Evolutionary conservation across 148 eudicot species (phyloP).

Genomic region (Pouteria glomerata): DNA sequence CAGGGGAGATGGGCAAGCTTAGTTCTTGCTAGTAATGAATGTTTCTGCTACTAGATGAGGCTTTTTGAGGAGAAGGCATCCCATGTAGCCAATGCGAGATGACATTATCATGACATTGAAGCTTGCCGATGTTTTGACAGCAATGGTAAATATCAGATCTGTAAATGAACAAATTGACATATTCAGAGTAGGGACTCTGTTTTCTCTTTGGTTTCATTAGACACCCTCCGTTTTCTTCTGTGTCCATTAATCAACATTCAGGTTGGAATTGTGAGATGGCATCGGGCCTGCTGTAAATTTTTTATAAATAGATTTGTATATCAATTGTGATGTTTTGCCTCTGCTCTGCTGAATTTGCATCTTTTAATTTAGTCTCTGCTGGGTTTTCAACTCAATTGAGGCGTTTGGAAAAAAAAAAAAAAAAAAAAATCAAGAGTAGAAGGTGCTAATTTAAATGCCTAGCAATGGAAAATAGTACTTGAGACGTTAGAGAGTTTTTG

Average conservation of each 20-base stretch:
- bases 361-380: no score
- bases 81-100: constrained; percentile 2
- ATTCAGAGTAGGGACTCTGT: constrained; percentile 16
- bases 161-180: constrained; percentile 28
- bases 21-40: constrained; percentile 14
- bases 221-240: constrained; percentile 5
- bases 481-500: no score
- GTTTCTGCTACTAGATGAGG: neutral
- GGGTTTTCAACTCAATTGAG: no score
- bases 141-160: constrained; percentile 18
- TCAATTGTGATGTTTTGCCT: no score
- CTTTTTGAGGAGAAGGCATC: constrained; percentile 4
- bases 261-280: neutral
- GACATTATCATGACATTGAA: constrained; percentile 5
- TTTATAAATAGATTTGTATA: no score
- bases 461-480: no score
- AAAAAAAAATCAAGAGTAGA: no score
- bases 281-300: neutral
- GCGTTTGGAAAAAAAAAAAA: no score
- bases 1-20: constrained; percentile 4
- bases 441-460: no score
- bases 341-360: no score
- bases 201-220: constrained; percentile 21
- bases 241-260: constrained; percentile 4
- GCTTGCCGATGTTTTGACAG: constrained; percentile 17